These are phyloP conservation scores for Termitomyces sp. DNA, from an alignment of 768 basidiomycete species.

Conservation along the genomic window DNA sequence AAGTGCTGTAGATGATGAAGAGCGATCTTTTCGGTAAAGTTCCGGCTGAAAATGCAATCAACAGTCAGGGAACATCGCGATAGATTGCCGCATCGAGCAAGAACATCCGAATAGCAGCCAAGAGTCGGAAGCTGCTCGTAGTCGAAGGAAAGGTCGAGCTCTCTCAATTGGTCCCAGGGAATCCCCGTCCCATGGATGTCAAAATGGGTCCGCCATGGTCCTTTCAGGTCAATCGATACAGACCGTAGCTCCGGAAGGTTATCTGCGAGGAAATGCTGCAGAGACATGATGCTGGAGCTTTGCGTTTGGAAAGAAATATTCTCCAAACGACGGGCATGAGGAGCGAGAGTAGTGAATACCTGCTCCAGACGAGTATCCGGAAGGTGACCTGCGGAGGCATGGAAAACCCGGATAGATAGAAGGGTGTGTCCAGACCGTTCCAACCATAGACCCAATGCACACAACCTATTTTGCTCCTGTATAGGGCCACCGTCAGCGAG, in stretches of 20 bases:
- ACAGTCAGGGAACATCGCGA: conserved; percentile 26
- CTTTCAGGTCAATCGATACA: conserved; percentile 25
- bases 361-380: conserved; percentile 19
- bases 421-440: conserved; percentile 27
- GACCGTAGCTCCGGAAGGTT: conserved; percentile 25
- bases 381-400: conserved; percentile 15
- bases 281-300: conserved; percentile 18
- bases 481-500: conserved; percentile 7
- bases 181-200: conserved; percentile 22
- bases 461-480: conserved; percentile 16
- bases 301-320: conserved; percentile 30
- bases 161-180: conserved; percentile 35
- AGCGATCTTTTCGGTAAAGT: conserved; percentile 7
- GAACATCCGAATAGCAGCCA: conserved; percentile 28
- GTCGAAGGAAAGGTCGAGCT: conserved; percentile 31
- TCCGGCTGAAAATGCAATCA: conserved; percentile 21
- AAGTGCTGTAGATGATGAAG: conserved; percentile 28
- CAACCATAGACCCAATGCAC: conserved; percentile 29
- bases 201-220: conserved; percentile 18
- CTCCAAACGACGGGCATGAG: conserved; percentile 31
- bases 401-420: conserved; percentile 26
- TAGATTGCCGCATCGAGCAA: conserved; percentile 27
- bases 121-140: conserved; percentile 27
- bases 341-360: conserved; percentile 24
- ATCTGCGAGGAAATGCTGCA: conserved; percentile 18